These are phyloP conservation scores for Phaeotremella fagi DNA, from an alignment of 768 basidiomycete genomes.

Conservation along the genomic window DNA sequence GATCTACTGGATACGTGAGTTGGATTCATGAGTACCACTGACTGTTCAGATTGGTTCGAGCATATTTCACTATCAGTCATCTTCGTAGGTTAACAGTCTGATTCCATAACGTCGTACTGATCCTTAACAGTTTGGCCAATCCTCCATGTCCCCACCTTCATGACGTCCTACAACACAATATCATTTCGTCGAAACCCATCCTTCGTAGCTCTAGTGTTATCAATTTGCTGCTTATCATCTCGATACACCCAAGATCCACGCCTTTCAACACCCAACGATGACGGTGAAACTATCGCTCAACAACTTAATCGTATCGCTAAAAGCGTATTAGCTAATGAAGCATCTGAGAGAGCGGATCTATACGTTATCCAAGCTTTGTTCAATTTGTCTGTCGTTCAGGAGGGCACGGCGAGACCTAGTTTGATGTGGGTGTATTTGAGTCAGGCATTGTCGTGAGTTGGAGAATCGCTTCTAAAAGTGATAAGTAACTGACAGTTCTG, in stretches of 20 bases:
- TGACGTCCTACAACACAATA: constrained; percentile 11
- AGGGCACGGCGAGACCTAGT: constrained; percentile 14
- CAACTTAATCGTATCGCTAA: constrained; percentile 2
- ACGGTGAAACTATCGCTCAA: not conserved
- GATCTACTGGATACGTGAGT: constrained; percentile 19
- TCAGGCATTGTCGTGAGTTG: constrained; percentile 20
- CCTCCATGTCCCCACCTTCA: constrained; percentile 16
- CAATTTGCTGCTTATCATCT: constrained; percentile 19
- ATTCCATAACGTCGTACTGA: not conserved
- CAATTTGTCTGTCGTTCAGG: constrained; percentile 19
- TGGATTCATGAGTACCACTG: not conserved
- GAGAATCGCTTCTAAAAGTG: not conserved
- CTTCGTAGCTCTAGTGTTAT: constrained; percentile 20
- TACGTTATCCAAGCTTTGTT: constrained; percentile 20
- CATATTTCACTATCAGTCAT: constrained; percentile 22
- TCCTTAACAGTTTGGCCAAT: constrained; percentile 17
- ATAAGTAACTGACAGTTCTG: not conserved
- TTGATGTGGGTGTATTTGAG: constrained; percentile 14
- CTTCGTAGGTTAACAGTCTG: constrained; percentile 10
- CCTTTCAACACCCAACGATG: not conserved
- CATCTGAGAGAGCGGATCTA: constrained; percentile 12
- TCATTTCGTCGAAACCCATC: constrained; percentile 6
- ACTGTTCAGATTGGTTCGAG: constrained; percentile 12
- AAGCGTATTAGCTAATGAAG: constrained; percentile 2
- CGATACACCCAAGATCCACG: constrained; percentile 13